A percentile compares a stretch with the other conserved stretches of the same genome.
Conservation (phyloP, 2,329 filamentous ascomycete species). For the Alternaria solani region DNA sequence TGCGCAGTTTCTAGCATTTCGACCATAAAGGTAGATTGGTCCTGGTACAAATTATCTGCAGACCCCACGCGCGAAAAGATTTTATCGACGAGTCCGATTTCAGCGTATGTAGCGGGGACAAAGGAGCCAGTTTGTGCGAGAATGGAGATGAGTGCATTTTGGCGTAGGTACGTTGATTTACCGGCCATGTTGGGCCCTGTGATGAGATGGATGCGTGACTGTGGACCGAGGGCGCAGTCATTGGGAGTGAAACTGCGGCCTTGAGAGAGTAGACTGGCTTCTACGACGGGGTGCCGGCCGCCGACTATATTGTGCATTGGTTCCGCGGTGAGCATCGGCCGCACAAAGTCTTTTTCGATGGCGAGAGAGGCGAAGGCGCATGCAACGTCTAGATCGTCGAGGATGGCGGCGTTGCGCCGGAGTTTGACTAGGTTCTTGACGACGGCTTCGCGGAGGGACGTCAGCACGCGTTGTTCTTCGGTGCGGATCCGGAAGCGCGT, state of each 20-base stretch:
- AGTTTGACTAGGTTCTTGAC: conserved; percentile 84
- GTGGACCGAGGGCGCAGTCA: conserved; percentile 82
- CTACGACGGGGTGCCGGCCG: conserved; percentile 91
- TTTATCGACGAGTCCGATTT: conserved; percentile 91
- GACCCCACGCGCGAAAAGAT: conserved; percentile 89
- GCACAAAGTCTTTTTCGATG: conserved; percentile 73
- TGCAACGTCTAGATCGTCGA: conserved; percentile 92
- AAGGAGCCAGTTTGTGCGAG: conserved; percentile 92
- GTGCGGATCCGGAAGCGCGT: conserved; percentile 77
- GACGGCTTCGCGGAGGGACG: conserved; percentile 75
- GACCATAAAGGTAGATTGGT: conserved; percentile 99
- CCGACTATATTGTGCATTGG: conserved; percentile 78
- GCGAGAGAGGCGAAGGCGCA: conserved; percentile 86
- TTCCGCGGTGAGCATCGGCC: conserved; percentile 73
- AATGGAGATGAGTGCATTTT: conserved; percentile 93
- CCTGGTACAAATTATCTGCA: conserved; percentile 90
- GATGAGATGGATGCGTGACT: conserved; percentile 73
- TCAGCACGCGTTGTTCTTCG: conserved; percentile 85
- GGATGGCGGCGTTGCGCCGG: conserved; percentile 85
- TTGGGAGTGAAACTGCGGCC: conserved; percentile 86
- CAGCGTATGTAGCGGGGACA: conserved; percentile 86
- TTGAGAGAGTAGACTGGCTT: conserved; percentile 78
- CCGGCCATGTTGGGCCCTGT: conserved; percentile 97
- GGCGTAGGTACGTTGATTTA: conserved; percentile 93
- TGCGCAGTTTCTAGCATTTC: conserved; percentile 97